Evolutionary conservation across 2,329 filamentous ascomycete genomes (phyloP), one percentile per base, ranked within the genome.

Genomic region (Zasmidium cellare): DNA sequence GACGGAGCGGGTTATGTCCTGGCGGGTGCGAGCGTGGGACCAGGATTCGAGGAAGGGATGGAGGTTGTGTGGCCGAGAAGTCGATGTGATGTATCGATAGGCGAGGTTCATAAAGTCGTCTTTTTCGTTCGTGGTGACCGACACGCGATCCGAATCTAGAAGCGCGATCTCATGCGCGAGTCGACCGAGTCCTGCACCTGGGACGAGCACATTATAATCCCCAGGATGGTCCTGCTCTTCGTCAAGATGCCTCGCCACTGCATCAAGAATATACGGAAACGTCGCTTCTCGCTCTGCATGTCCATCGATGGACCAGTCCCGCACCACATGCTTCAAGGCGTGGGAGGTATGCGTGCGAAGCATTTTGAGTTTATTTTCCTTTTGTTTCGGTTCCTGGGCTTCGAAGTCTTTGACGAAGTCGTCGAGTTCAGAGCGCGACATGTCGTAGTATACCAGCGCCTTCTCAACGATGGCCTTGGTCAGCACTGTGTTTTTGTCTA

Each of bases 51-150:
- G 81, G 83, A 51, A 96, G 77, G 93, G 93, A 69, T 89, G 90
- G 55, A 97, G 35, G 16, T 6, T 41, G 81, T 3, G 81, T 85
- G 74, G 90, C 89, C 59, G 86, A 89, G 64, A 80, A 81, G 71
- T n/a, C n/a, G 91, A 91, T 45, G 91, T 82, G 19, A 91, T 82
- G 68, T 89, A 83, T 58, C 81, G 82, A 60, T 89, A 93, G 1
- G 91, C 91, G 61, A 96, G 81, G 20, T 97, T 84, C 73, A 96
- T 90, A 72, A 96, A 92, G 70, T 94, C 96, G 1, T 91, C 96
- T 62, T 96, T 94, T 74, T 97, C 76, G 70, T 96, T 96, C 23
- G 92, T 91, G 71, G 96, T 91, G 0, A 85, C 83, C 14, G 83
- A 76, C 9, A 58, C 23, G 72, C 85, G 35, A 3, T 14, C 92